Evolutionary conservation across 345 rosid species (phyloP).

Genomic region (Excoecaria cochinchinensis): DNA sequence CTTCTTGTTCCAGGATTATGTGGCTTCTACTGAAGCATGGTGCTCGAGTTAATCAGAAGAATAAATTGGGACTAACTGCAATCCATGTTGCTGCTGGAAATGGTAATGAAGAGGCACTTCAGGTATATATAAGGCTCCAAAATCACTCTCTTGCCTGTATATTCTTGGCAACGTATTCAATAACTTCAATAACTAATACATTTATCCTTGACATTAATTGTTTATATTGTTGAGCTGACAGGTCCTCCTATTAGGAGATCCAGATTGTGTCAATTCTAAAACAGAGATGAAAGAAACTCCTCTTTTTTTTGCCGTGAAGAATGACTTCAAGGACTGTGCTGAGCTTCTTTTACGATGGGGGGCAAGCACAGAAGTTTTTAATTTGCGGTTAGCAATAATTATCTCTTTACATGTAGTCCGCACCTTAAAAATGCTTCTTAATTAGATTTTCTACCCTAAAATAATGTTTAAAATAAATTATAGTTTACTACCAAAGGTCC

Average conservation of each 20-base stretch:
- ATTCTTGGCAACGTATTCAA: background rate
- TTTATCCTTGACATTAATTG: constrained; percentile 18
- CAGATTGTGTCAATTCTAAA: constrained; percentile 47
- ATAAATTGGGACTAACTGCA: constrained; percentile 68
- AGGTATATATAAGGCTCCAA: constrained; percentile 39
- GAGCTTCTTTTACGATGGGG: constrained; percentile 68
- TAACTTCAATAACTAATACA: background rate
- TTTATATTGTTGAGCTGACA: constrained; percentile 29
- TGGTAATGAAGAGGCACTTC: constrained; percentile 68
- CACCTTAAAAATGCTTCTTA: background rate
- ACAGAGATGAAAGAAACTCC: constrained; percentile 80
- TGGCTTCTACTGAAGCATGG: constrained; percentile 58
- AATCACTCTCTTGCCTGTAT: background rate
- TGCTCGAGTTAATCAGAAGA: constrained; percentile 52
- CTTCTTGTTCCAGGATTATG: constrained; percentile 50
- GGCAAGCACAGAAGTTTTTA: constrained; percentile 66
- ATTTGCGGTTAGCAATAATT: constrained; percentile 60
- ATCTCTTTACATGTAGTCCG: constrained; percentile 10
- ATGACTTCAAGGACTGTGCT: constrained; percentile 62
- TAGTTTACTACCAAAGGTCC: no score
- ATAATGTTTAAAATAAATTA: no score
- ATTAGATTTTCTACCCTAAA: no score
- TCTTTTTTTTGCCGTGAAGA: constrained; percentile 73
- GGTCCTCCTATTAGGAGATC: constrained; percentile 53
- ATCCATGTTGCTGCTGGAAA: constrained; percentile 72